phyloP scores from a whole-genome alignment of 768 basidiomycete genomes.

The Pisolithus albus region DNA sequence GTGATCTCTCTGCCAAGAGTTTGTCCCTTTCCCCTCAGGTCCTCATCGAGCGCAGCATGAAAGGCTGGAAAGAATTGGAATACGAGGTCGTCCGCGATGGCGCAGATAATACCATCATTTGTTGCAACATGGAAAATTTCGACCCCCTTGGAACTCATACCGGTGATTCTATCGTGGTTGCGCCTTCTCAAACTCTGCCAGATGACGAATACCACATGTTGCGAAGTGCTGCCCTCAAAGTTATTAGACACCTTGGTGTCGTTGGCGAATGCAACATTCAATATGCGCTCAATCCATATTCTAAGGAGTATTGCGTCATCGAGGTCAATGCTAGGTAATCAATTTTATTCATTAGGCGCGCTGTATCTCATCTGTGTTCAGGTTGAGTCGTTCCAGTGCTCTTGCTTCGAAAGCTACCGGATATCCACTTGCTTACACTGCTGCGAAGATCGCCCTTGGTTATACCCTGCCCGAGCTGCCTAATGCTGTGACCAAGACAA shows the following conservation, averaged over 20 bases:
- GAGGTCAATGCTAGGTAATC: slow-evolving; percentile 47
- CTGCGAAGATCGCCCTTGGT: slow-evolving; percentile 94
- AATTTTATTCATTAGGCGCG: not conserved
- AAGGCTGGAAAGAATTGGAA: slow-evolving; percentile 99
- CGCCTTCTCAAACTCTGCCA: slow-evolving; percentile 97
- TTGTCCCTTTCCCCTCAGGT: slow-evolving; percentile 91
- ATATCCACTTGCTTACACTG: slow-evolving; percentile 96
- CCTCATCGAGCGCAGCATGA: slow-evolving; percentile 95
- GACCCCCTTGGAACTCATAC: slow-evolving; percentile 98
- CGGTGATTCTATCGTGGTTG: slow-evolving; percentile 96
- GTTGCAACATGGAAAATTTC: slow-evolving; percentile 99
- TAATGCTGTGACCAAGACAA: slow-evolving; percentile 95
- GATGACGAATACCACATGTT: slow-evolving; percentile 99
- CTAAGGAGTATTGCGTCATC: slow-evolving; percentile 97
- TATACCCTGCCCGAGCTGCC: slow-evolving; percentile 97
- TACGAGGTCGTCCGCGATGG: slow-evolving; percentile 98
- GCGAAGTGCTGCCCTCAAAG: slow-evolving; percentile 95
- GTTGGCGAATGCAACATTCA: slow-evolving; percentile 99
- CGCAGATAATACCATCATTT: slow-evolving; percentile 99
- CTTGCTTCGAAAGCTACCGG: slow-evolving; percentile 98
- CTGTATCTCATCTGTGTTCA: slow-evolving; percentile 43
- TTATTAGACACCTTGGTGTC: slow-evolving; percentile 96
- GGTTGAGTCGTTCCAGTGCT: slow-evolving; percentile 94
- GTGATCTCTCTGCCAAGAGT: slow-evolving; percentile 88
- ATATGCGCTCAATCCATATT: slow-evolving; percentile 92